Evolutionary conservation across 2,329 filamentous ascomycete species (phyloP).

Genomic region (Fusarium sp.): DNA sequence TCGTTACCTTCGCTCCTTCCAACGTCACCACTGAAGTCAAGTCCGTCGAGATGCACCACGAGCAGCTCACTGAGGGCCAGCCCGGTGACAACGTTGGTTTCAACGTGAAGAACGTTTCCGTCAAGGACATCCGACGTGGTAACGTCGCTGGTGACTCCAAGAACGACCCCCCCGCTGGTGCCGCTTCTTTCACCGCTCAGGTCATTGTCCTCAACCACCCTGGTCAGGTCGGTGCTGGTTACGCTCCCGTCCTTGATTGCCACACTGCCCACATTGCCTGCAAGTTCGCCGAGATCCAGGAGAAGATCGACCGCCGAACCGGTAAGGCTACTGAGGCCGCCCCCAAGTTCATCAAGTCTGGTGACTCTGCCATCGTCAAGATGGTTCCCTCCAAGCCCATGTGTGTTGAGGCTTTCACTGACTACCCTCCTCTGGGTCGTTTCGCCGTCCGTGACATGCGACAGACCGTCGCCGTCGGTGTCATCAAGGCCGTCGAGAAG

Average conservation of each 20-base stretch:
- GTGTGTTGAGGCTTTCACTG: slow-evolving; percentile 99
- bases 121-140: slow-evolving; percentile 99
- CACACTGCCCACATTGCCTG: slow-evolving; percentile 99
- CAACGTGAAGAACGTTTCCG: slow-evolving; percentile 99
- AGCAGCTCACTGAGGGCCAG: slow-evolving; percentile 94
- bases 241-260: slow-evolving; percentile 99
- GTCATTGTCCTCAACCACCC: slow-evolving; percentile 99
- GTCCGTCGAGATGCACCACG: slow-evolving; percentile 99
- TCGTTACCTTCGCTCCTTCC: slow-evolving; percentile 98
- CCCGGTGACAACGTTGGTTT: slow-evolving; percentile 99
- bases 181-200: slow-evolving; percentile 98
- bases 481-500: slow-evolving; percentile 91
- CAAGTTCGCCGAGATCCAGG: slow-evolving; percentile 99
- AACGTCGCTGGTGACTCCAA: slow-evolving; percentile 99
- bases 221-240: slow-evolving; percentile 98
- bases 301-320: slow-evolving; percentile 99
- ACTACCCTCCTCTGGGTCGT: slow-evolving; percentile 99
- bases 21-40: slow-evolving; percentile 99
- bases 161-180: slow-evolving; percentile 93
- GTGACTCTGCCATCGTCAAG: slow-evolving; percentile 99
- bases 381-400: slow-evolving; percentile 99
- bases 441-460: slow-evolving; percentile 99
- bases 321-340: slow-evolving; percentile 92
- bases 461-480: slow-evolving; percentile 90
- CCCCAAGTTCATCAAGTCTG: slow-evolving; percentile 99